These are phyloP conservation scores for Vachellia pachyceras DNA, from an alignment of 306 rosid genomes.

Conservation along the genomic window DNA sequence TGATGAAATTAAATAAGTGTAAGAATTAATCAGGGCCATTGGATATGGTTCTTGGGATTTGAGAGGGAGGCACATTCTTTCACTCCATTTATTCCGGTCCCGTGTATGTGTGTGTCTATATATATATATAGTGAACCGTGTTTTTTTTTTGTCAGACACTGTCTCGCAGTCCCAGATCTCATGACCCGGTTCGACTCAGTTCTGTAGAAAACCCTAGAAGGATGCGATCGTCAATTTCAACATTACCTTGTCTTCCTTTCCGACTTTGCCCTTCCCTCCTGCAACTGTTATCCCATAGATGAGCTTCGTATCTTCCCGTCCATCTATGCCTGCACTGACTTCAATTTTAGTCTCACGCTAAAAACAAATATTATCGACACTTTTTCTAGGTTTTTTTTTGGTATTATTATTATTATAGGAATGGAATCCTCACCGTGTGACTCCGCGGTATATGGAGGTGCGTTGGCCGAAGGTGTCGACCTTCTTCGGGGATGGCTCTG, in stretches of 20 bases:
- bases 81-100: slow-evolving; percentile 65
- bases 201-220: slow-evolving; percentile 4
- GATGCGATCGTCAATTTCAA: not conserved
- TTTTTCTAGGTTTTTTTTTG: no score
- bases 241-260: slow-evolving; percentile 95
- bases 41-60: slow-evolving; percentile 47
- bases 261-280: slow-evolving; percentile 96
- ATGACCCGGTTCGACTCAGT: slow-evolving; percentile 46
- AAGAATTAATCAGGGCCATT: slow-evolving; percentile 53
- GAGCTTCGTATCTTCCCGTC: slow-evolving; percentile 99
- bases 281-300: slow-evolving; percentile 98
- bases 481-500: slow-evolving; percentile 58
- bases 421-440: slow-evolving; percentile 63
- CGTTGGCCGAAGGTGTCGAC: slow-evolving; percentile 94
- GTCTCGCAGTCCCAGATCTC: slow-evolving; percentile 44
- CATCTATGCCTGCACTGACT: slow-evolving; percentile 74
- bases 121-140: slow-evolving; percentile 22
- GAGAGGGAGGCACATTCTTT: slow-evolving; percentile 43
- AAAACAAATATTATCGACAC: not conserved
- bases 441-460: slow-evolving; percentile 96
- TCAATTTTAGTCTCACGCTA: not conserved
- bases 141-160: slow-evolving; percentile 32
- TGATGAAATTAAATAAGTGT: not conserved
- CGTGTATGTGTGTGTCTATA: not conserved
- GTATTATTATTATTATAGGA: not conserved